These are phyloP conservation scores for Verticillium alfalfae DNA, from an alignment of 2,329 filamentous ascomycete genomes.

Conservation along the genomic window DNA sequence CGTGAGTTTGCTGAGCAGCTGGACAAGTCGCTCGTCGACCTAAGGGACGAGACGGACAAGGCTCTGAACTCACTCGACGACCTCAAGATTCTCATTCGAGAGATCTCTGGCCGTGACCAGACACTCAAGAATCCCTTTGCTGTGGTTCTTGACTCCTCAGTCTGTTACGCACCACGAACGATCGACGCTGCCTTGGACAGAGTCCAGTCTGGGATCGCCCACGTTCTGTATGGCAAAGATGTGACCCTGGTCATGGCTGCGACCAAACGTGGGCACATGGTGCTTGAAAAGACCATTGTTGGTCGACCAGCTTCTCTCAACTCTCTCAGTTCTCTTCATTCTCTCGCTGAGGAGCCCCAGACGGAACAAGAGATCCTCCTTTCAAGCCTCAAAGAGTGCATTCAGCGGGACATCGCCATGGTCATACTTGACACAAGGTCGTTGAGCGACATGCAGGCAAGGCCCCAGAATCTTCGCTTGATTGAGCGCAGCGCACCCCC, in stretches of 20 bases:
- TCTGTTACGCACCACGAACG: conserved; percentile 35
- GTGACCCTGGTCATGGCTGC: conserved; percentile 40
- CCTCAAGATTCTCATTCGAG: conserved; percentile 39
- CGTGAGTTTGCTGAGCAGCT: conserved; percentile 34
- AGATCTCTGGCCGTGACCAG: conserved; percentile 41
- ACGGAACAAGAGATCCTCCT: conserved; percentile 31
- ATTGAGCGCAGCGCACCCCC: conserved; percentile 4
- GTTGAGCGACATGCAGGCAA: conserved; percentile 21
- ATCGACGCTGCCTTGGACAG: conserved; percentile 45
- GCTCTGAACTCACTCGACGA: conserved; percentile 36
- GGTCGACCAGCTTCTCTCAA: conserved; percentile 15
- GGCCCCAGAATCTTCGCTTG: conserved; percentile 12
- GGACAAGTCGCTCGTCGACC: conserved; percentile 26
- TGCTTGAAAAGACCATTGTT: conserved; percentile 43
- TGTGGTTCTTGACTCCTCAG: conserved; percentile 34
- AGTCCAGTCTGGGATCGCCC: conserved; percentile 42
- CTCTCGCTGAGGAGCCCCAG: conserved; percentile 21
- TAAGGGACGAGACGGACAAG: conserved; percentile 34
- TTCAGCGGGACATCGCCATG: conserved; percentile 41
- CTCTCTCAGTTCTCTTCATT: not conserved
- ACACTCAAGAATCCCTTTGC: conserved; percentile 37
- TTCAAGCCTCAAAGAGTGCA: conserved; percentile 34
- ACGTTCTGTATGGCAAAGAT: conserved; percentile 41
- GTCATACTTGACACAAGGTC: conserved; percentile 47
- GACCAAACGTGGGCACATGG: conserved; percentile 47